These are phyloP conservation scores for Heterobasidion occidentale DNA, from an alignment of 1,284 basidiomycete genomes.

Conservation along the genomic window DNA sequence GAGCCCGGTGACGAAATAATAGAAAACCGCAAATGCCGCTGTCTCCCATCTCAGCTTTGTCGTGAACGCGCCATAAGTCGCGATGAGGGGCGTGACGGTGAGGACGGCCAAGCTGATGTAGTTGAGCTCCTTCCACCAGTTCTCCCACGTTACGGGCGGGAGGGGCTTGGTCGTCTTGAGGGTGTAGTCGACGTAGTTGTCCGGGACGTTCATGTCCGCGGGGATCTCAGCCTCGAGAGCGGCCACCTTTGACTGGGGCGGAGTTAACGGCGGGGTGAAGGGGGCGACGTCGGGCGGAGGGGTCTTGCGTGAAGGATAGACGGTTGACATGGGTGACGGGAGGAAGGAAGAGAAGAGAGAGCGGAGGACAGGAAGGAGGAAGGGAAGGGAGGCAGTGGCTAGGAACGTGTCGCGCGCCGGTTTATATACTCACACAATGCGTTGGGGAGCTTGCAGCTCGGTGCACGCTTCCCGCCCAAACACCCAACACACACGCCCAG, in stretches of 20 bases:
- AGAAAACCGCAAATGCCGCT: conserved; percentile 35
- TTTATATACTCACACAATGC: not conserved
- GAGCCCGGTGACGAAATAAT: conserved; percentile 55
- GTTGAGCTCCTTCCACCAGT: conserved; percentile 67
- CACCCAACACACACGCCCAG: not conserved
- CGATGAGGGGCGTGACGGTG: conserved; percentile 40
- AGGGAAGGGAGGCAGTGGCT: not conserved
- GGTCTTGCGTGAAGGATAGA: conserved; percentile 7
- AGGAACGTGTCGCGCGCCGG: not conserved
- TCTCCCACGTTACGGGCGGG: conserved; percentile 71
- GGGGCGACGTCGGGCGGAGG: conserved; percentile 18
- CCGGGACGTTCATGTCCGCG: conserved; percentile 66
- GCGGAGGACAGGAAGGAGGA: not conserved
- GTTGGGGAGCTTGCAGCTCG: not conserved
- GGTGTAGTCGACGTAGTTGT: conserved; percentile 87
- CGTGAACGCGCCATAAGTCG: conserved; percentile 43
- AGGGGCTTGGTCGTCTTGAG: conserved; percentile 70
- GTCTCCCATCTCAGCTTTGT: conserved; percentile 35
- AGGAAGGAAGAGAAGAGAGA: not conserved
- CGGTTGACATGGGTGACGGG: conserved; percentile 2
- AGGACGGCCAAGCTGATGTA: conserved; percentile 34
- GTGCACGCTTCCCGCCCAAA: not conserved
- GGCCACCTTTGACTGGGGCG: conserved; percentile 7
- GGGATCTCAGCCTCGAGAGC: conserved; percentile 31
- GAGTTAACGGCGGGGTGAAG: conserved; percentile 19